Base-by-base conservation (phyloP, 2,329 filamentous ascomycete species). In the Trichoderma breve region DNA sequence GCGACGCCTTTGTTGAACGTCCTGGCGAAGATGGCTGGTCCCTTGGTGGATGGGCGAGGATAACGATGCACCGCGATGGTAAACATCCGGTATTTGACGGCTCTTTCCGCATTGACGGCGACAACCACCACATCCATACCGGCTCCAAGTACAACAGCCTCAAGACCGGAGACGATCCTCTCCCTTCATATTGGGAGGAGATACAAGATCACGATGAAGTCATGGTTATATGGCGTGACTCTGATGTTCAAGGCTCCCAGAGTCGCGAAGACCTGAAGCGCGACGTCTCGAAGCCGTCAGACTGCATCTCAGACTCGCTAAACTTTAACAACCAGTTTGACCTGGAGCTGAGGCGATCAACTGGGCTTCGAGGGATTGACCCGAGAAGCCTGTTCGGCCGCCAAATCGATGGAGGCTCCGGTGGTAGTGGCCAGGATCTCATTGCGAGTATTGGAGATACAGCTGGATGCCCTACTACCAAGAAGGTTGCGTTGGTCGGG, bases 141-240 rank as follows among this genome's bases (percentile, higher is more conserved):
- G 88, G 88, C 74, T 87, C 87, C 32, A 91, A 90, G 73, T 99
- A 96, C 79, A 86, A 89, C 79, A 86, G 89, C 75, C 94, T 93
- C 60, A 91, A 89, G 78, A 89, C 93, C 73, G 80, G 83, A 26
- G 83, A 90, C 58, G 96, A 99, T 79, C 93, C 94, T 2, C 84
- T 87, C 30, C 80, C 93, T 12, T 82, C 87, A 14, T 75, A 79
- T 8, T 83, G 87, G 15, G 74, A 78, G 32, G 80, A 83, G 36
- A 79, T 53, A 53, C 47, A 85, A 34, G 81, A 84, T 60, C 85
- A 79, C 5, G 87, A 90, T 36, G 93, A 97, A 73, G 92, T 89
- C 78, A 96, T 99, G 95, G 86, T 98, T 43, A 87, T 98, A 1
- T 98, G 93, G 87, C 89, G 95, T 75, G 95, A 98, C 79, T 97